Evolutionary conservation across 352 stramenopile species (phyloP).

Genomic region (Globisporangium apiculatum): DNA sequence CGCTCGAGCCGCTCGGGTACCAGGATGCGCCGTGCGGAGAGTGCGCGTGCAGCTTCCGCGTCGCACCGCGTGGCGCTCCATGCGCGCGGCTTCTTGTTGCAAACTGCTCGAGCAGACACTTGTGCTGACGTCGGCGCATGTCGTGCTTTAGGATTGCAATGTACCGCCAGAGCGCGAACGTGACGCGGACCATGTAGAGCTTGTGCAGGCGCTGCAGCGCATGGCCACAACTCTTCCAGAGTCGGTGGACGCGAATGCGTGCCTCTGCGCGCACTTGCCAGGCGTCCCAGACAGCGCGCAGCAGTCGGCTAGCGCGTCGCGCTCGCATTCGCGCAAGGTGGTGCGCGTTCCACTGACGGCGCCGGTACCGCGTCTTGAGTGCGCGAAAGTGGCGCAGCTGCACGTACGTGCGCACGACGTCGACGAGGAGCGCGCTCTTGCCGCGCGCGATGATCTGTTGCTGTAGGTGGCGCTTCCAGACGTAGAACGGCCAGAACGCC

Average conservation of each 20-base stretch:
- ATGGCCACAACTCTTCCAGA: slow-evolving; percentile 43
- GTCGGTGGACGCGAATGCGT: slow-evolving; percentile 21
- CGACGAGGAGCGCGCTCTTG: slow-evolving; percentile 49
- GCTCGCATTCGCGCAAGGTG: slow-evolving; percentile 22
- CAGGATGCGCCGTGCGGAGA: not conserved
- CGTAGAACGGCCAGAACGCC: slow-evolving; percentile 77
- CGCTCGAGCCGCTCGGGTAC: not conserved
- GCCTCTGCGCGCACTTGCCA: slow-evolving; percentile 23
- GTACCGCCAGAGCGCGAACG: slow-evolving; percentile 53
- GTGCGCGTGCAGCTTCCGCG: slow-evolving; percentile 11
- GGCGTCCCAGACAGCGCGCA: slow-evolving; percentile 20
- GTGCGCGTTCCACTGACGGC: slow-evolving; percentile 21
- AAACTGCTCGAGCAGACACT: slow-evolving; percentile 26
- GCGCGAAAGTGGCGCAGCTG: slow-evolving; percentile 51
- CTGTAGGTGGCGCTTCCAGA: slow-evolving; percentile 71
- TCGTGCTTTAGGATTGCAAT: slow-evolving; percentile 50
- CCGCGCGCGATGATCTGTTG: slow-evolving; percentile 54
- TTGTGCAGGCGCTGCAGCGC: slow-evolving; percentile 50
- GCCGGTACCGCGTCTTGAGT: slow-evolving; percentile 23
- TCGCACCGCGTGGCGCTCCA: slow-evolving; percentile 3
- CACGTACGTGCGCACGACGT: slow-evolving; percentile 49
- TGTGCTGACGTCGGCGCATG: slow-evolving; percentile 29
- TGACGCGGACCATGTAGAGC: slow-evolving; percentile 46
- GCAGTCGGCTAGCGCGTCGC: slow-evolving; percentile 16
- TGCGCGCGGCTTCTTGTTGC: too few relatives aligned